These are phyloP conservation scores for Liriodendron chinense DNA, from an alignment of 164 flowering plant species.

Conservation along the genomic window DNA sequence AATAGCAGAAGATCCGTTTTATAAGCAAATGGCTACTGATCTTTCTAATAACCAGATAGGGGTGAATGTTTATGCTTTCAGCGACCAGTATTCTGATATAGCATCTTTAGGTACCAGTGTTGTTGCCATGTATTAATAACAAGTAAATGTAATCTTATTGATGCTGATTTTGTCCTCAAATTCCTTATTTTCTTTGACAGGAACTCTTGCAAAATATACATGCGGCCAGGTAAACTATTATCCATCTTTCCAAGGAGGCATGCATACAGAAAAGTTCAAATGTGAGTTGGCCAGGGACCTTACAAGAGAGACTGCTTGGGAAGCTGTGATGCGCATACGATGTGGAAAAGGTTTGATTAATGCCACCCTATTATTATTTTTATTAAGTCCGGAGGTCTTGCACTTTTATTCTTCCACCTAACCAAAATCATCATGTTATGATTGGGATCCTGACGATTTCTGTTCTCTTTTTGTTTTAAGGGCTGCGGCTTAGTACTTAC, in stretches of 20 bases:
- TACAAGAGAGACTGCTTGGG: conserved; percentile 98
- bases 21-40: conserved; percentile 99
- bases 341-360: conserved; percentile 72
- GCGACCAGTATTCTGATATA: conserved; percentile 89
- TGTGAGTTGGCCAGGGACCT: conserved; percentile 89
- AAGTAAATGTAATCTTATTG: neutral
- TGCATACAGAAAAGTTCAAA: conserved; percentile 69
- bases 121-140: neutral
- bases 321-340: conserved; percentile 95
- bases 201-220: conserved; percentile 89
- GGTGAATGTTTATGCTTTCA: conserved; percentile 78
- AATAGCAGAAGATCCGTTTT: conserved; percentile 86
- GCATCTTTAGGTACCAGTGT: conserved; percentile 73
- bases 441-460: conserved; percentile 1
- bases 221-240: conserved; percentile 92
- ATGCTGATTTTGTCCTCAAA: conserved; percentile 1
- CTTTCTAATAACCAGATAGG: conserved; percentile 80
- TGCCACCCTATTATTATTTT: neutral
- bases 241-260: conserved; percentile 63
- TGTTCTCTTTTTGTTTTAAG: conserved; percentile 38
- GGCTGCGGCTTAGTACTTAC: conserved; percentile 80
- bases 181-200: conserved; percentile 26
- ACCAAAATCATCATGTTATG: neutral
- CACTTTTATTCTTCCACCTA: neutral
- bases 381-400: neutral